Percentiles rank a stretch among this genome's conserved stretches.
Conservation (phyloP, 495 filamentous ascomycete species). For the Venustampulla echinocandica region DNA sequence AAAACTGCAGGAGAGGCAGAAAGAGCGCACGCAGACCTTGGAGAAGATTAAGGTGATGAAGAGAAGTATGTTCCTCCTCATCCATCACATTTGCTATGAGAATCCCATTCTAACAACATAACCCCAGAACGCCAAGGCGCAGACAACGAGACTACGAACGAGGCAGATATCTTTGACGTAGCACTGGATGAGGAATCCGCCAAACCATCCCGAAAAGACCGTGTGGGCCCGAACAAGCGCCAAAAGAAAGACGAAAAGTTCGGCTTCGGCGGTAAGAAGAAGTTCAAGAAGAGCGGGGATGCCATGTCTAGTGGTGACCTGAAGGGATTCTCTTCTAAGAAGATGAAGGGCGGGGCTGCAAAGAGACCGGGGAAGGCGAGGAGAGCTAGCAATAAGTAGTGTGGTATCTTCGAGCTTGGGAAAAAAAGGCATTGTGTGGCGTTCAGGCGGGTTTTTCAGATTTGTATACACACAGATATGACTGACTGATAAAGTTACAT, state of each 20-base stretch:
- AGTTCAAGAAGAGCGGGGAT: constrained; percentile 78
- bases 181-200: constrained; percentile 70
- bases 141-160: constrained; percentile 47
- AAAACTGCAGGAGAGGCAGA: constrained; percentile 85
- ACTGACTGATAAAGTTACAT: no score
- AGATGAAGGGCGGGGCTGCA: constrained; percentile 56
- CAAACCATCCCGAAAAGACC: constrained; percentile 35
- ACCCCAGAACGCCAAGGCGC: constrained; percentile 75
- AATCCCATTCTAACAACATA: neutral
- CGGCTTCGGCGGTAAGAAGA: constrained; percentile 93
- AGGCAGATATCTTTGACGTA: constrained; percentile 90
- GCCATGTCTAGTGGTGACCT: constrained; percentile 70
- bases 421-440: no score
- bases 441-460: no score
- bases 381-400: constrained; percentile 22
- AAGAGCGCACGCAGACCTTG: constrained; percentile 80
- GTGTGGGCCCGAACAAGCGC: constrained; percentile 56
- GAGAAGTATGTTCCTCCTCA: constrained; percentile 56
- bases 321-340: constrained; percentile 65
- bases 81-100: constrained; percentile 9
- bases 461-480: no score
- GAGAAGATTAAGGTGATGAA: constrained; percentile 92
- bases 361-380: constrained; percentile 25
- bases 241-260: constrained; percentile 89
- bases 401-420: no score